These are phyloP conservation scores for Flaveria brownii DNA, from an alignment of 129 eudicot genomes.

Conservation along the genomic window DNA sequence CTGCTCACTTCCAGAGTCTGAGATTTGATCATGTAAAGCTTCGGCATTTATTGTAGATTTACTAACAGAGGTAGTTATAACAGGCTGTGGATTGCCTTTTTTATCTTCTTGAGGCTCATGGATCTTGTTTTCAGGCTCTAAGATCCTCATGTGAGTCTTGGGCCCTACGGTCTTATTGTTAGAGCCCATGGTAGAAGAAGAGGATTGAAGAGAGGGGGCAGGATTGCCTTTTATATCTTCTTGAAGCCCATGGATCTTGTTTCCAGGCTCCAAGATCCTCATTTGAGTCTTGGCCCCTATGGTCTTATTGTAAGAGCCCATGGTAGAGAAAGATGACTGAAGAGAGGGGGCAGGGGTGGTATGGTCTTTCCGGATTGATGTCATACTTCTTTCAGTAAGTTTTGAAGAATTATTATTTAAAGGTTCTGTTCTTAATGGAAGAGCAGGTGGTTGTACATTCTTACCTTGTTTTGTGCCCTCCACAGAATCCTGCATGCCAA, in stretches of 20 bases:
- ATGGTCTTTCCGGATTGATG: conserved; percentile 36
- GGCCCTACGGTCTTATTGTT: conserved; percentile 35
- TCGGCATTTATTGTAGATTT: conserved; percentile 12
- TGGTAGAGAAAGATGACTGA: conserved; percentile 47
- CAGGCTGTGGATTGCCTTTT: conserved; percentile 25
- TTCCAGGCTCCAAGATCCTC: conserved; percentile 31
- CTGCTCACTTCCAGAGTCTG: conserved; percentile 26
- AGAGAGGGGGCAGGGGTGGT: conserved; percentile 38
- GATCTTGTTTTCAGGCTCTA: conserved; percentile 30
- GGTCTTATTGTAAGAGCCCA: conserved; percentile 37
- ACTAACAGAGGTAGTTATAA: conserved; percentile 22
- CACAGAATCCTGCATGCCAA: conserved; percentile 52
- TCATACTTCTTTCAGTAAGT: conserved; percentile 49
- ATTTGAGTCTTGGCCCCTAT: conserved; percentile 28
- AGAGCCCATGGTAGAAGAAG: conserved; percentile 46
- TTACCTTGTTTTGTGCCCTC: conserved; percentile 28
- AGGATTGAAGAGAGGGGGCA: conserved; percentile 38
- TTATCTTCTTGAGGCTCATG: conserved; percentile 26
- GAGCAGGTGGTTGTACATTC: conserved; percentile 25
- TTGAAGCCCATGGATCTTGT: conserved; percentile 17
- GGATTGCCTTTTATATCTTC: conserved; percentile 33
- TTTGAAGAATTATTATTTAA: conserved; percentile 31
- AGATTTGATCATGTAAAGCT: conserved; percentile 29
- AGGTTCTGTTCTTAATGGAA: conserved; percentile 22
- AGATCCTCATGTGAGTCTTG: conserved; percentile 19